Evolutionary conservation across 2,329 filamentous ascomycete species (phyloP).

Genomic region (Sarocladium kiliense): DNA sequence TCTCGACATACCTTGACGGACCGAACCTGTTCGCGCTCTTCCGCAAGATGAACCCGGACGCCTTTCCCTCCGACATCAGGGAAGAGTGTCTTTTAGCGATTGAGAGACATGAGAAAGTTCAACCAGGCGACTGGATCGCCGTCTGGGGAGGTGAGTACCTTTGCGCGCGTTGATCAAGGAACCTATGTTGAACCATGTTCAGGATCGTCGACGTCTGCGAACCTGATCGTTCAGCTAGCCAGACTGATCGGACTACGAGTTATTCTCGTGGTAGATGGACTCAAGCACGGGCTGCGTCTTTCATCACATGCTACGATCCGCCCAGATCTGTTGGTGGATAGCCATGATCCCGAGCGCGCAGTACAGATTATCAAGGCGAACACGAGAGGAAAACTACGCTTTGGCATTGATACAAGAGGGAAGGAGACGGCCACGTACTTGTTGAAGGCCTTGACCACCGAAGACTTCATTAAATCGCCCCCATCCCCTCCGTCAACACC

Average conservation of each 20-base stretch:
- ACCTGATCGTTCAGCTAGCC: conserved; percentile 62
- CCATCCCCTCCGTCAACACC: conserved; percentile 35
- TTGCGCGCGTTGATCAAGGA: conserved; percentile 10
- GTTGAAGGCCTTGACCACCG: conserved; percentile 42
- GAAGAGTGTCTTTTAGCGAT: conserved; percentile 58
- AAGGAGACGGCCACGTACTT: conserved; percentile 57
- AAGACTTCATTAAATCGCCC: conserved; percentile 13
- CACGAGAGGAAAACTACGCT: conserved; percentile 53
- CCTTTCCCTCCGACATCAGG: conserved; percentile 55
- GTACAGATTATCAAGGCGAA: conserved; percentile 58
- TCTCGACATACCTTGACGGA: conserved; percentile 44
- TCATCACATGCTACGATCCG: conserved; percentile 35
- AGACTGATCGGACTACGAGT: conserved; percentile 60
- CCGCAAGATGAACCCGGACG: conserved; percentile 35
- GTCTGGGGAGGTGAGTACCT: conserved; percentile 61
- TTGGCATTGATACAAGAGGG: conserved; percentile 64
- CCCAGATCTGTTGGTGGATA: conserved; percentile 64
- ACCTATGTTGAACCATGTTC: background rate
- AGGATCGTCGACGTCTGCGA: conserved; percentile 65
- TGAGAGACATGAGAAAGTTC: conserved; percentile 44
- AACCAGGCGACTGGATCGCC: conserved; percentile 61
- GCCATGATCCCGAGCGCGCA: conserved; percentile 59
- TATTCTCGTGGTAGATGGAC: conserved; percentile 61
- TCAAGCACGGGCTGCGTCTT: conserved; percentile 58
- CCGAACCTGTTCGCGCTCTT: conserved; percentile 55